Base-by-base conservation (phyloP, 1,284 basidiomycete genomes). In the Taiwanofungus camphoratus region DNA sequence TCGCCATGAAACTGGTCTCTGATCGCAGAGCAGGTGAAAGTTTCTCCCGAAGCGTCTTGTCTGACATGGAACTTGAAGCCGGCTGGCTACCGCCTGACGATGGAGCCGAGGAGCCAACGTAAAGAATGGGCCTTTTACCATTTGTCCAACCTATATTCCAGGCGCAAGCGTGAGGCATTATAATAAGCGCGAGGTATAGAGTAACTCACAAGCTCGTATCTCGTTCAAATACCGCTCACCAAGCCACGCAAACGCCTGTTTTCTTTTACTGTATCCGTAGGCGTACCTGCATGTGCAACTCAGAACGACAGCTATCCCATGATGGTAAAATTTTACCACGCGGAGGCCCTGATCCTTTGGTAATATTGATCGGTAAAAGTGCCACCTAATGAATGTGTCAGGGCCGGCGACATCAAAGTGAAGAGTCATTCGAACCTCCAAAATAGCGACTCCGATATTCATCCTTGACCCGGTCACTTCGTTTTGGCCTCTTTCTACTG, bases 171-270 rank as follows among this genome's bases (percentile, higher is more conserved):
- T 11, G 11, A 31, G 7, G 8, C 11, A 11, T 12, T 16, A 21
- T n/a, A 13, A 16, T 5, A 3, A 3, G 6, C 21, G 34, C 16
- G 6, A 20, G 20, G 19, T 40, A 21, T 41, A 7, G 4, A 26
- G 23, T 9, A 9, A 26, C 52, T 44, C 22, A 56, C 54, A 43
- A 18, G 54, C 50, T 23, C 48, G 52, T 22, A 54, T 54, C 29
- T 53, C 50, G 30, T 56, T 54, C 3, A 56, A 51, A 27, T 53
- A 56, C 11, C 48, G 24, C 24, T 49, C 47, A 8, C 52, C 52
- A 4, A 56, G 46, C 54, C 54, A 56, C 1, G 54, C 49, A 26
- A 56, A 54, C 2, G 54, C 37, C 5, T 21, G 35, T 12, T 51
- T 52, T 29, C 42, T 36, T n/a, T 43, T 22, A n/a, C 38, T 36